phyloP scores from a whole-genome alignment of 371 early-diverging fungal species.

The Actinomortierella wolfii region DNA sequence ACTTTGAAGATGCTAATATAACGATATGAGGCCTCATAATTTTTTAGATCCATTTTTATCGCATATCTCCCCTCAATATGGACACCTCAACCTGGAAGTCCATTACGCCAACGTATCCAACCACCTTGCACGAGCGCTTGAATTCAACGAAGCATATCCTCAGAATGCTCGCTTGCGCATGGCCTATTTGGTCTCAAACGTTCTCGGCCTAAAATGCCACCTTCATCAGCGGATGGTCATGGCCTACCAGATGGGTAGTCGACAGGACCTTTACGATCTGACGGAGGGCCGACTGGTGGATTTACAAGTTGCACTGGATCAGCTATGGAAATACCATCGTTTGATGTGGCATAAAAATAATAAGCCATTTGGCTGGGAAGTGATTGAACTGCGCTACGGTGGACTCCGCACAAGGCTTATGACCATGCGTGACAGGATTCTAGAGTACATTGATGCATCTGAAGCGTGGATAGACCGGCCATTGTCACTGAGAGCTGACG shows the following conservation, averaged over 20 bases:
- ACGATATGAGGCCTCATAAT: no score
- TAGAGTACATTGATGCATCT: constrained; percentile 58
- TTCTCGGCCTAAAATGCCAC: constrained; percentile 70
- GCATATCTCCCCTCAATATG: constrained; percentile 80
- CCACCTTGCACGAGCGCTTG: constrained; percentile 53
- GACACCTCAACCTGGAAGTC: constrained; percentile 62
- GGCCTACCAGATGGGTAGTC: constrained; percentile 63
- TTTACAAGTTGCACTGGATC: constrained; percentile 66
- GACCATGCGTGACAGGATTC: constrained; percentile 76
- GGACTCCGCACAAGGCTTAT: constrained; percentile 73
- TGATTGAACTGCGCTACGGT: constrained; percentile 83
- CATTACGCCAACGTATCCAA: constrained; percentile 65
- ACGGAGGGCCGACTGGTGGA: constrained; percentile 53
- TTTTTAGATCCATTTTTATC: constrained; percentile 77
- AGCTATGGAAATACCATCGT: constrained; percentile 81
- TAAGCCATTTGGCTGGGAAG: constrained; percentile 88
- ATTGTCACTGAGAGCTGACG: constrained; percentile 9
- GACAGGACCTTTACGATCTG: constrained; percentile 28
- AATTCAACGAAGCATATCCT: constrained; percentile 56
- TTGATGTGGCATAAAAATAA: constrained; percentile 76
- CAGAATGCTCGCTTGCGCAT: constrained; percentile 71
- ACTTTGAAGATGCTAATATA: no score
- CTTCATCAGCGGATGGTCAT: constrained; percentile 65
- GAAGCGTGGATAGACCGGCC: constrained; percentile 12
- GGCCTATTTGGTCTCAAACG: constrained; percentile 70